Evolutionary conservation across 2,329 filamentous ascomycete species (phyloP).

Genomic region (Penicillium sp.): DNA sequence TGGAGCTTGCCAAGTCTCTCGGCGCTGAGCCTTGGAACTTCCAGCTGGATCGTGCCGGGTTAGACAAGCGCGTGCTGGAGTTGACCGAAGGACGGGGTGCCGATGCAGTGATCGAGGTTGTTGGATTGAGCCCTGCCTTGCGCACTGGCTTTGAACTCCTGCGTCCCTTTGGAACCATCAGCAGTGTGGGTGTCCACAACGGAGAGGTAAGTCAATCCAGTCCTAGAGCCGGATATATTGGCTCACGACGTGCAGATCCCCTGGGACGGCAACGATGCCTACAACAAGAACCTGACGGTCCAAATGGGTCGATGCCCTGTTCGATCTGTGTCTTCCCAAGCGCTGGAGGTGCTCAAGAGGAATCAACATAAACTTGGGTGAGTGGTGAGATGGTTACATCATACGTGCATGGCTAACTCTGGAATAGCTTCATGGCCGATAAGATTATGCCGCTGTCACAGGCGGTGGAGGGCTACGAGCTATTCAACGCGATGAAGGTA

Average conservation of each 20-base stretch:
- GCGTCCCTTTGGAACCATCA: slow-evolving; percentile 72
- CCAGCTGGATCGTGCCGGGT: slow-evolving; percentile 62
- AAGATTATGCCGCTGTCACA: slow-evolving; percentile 70
- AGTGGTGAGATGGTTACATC: slow-evolving; percentile 29
- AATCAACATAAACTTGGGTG: slow-evolving; percentile 69
- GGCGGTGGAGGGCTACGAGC: slow-evolving; percentile 68
- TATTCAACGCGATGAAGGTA: slow-evolving; percentile 72
- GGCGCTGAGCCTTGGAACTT: slow-evolving; percentile 87
- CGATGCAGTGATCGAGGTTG: slow-evolving; percentile 80
- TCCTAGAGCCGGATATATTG: slow-evolving; percentile 15
- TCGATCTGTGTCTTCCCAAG: slow-evolving; percentile 67
- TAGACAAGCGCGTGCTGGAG: slow-evolving; percentile 70
- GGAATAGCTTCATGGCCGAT: slow-evolving; percentile 71
- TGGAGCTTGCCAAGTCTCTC: slow-evolving; percentile 71
- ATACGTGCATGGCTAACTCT: background rate
- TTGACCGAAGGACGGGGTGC: slow-evolving; percentile 79
- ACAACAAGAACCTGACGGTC: slow-evolving; percentile 69
- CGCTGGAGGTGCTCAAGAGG: slow-evolving; percentile 65
- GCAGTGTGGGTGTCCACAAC: slow-evolving; percentile 76
- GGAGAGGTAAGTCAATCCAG: slow-evolving; percentile 56
- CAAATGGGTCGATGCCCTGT: slow-evolving; percentile 80
- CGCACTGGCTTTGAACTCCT: slow-evolving; percentile 71
- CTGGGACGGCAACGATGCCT: slow-evolving; percentile 65
- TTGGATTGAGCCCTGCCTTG: slow-evolving; percentile 69
- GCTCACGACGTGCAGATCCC: slow-evolving; percentile 55